Percentiles rank a stretch among this genome's conserved stretches.
Conservation (phyloP, 2,329 filamentous ascomycete species). For the Cylindrodendrum hubeiense region DNA sequence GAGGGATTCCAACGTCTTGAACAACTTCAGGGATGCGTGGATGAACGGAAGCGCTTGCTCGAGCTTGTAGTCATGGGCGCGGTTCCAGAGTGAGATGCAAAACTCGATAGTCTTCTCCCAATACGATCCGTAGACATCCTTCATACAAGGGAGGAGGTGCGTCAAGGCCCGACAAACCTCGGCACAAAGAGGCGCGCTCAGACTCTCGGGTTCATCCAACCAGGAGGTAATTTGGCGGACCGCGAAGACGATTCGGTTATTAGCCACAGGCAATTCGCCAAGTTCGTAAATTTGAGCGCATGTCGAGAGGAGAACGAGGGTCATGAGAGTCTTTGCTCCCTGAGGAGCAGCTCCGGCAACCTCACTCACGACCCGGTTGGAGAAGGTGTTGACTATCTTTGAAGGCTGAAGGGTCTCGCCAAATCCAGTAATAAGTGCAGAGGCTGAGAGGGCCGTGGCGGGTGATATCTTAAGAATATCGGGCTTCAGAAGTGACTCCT, state of each 20-base stretch:
- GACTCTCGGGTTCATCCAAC: slow-evolving; percentile 65
- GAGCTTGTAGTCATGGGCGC: slow-evolving; percentile 54
- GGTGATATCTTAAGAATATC: slow-evolving; percentile 61
- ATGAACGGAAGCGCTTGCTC: slow-evolving; percentile 71
- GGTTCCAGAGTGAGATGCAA: slow-evolving; percentile 69
- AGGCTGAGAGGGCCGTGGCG: slow-evolving; percentile 60
- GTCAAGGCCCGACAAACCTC: slow-evolving; percentile 69
- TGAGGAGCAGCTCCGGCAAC: slow-evolving; percentile 62
- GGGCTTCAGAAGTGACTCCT: slow-evolving; percentile 60
- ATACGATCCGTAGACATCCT: slow-evolving; percentile 87
- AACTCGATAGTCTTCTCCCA: slow-evolving; percentile 78
- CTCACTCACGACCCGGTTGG: slow-evolving; percentile 72
- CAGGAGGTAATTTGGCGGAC: slow-evolving; percentile 82
- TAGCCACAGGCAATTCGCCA: slow-evolving; percentile 67
- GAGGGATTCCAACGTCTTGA: slow-evolving; percentile 71
- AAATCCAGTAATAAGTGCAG: slow-evolving; percentile 65
- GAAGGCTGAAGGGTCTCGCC: slow-evolving; percentile 63
- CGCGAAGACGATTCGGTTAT: slow-evolving; percentile 83
- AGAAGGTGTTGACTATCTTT: slow-evolving; percentile 64
- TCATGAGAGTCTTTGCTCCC: slow-evolving; percentile 59
- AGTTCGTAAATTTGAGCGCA: slow-evolving; percentile 64
- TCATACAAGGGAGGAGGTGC: slow-evolving; percentile 77
- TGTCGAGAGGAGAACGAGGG: slow-evolving; percentile 67
- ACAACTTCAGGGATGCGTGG: slow-evolving; percentile 80
- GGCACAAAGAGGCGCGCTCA: slow-evolving; percentile 59